phyloP scores from a whole-genome alignment of 2,329 filamentous ascomycete genomes.

The Cordyceps pruinosa region DNA sequence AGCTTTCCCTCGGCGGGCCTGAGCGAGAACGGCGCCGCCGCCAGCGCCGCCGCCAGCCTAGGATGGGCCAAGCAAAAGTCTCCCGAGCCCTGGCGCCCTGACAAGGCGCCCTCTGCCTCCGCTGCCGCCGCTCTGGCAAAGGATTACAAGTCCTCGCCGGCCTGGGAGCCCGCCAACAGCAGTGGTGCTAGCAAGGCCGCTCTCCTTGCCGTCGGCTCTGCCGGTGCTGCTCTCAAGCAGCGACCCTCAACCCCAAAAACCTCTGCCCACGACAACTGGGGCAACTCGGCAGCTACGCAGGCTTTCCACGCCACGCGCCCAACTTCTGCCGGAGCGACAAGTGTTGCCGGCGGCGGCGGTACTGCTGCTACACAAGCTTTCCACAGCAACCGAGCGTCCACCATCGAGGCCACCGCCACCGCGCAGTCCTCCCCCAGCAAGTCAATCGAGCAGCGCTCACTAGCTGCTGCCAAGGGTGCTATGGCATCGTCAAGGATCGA shows the following conservation, averaged over 20 bases:
- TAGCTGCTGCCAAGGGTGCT: slow-evolving; percentile 72
- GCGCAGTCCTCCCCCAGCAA: slow-evolving; percentile 24
- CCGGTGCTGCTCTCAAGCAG: slow-evolving; percentile 26
- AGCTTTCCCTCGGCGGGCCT: slow-evolving; percentile 65
- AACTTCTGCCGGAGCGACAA: slow-evolving; percentile 14
- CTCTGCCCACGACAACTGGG: slow-evolving; percentile 36
- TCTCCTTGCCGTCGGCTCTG: slow-evolving; percentile 49
- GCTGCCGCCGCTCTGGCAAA: slow-evolving; percentile 37
- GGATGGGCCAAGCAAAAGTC: slow-evolving; percentile 65
- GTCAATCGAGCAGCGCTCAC: slow-evolving; percentile 55
- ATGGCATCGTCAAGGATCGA: slow-evolving; percentile 49
- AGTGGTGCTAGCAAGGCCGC: slow-evolving; percentile 69
- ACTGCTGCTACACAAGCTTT: slow-evolving; percentile 33
- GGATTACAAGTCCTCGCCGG: slow-evolving; percentile 37
- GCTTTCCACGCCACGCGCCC: slow-evolving; percentile 45
- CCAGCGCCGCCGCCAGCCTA: slow-evolving; percentile 65
- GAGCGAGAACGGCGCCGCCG: slow-evolving; percentile 50
- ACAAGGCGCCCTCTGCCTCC: slow-evolving; percentile 45
- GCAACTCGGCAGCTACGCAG: slow-evolving; percentile 62
- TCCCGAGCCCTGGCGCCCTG: slow-evolving; percentile 59
- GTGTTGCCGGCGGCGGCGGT: slow-evolving; percentile 21
- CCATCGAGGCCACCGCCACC: slow-evolving; percentile 16
- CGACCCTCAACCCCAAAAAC: slow-evolving; percentile 14
- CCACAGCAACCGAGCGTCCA: slow-evolving; percentile 19
- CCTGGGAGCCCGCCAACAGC: slow-evolving; percentile 58